A percentile compares a stretch with the other conserved stretches of the same genome.
Evolutionary conservation across 2,329 filamentous ascomycete species (phyloP).

Genomic region (Colletotrichum neosansevieriae): DNA sequence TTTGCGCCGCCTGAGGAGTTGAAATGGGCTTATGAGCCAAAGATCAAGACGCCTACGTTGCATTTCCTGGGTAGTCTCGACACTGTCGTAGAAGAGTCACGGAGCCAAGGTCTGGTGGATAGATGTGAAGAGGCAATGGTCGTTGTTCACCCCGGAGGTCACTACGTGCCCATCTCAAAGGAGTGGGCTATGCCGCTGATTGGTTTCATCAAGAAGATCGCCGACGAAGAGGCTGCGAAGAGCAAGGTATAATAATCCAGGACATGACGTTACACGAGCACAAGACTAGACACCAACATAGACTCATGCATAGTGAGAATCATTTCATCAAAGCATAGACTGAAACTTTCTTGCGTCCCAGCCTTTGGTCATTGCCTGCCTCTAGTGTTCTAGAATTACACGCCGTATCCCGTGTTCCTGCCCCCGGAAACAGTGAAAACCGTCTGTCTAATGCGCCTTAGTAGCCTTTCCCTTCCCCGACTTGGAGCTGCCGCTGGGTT

Average conservation of each 20-base stretch:
- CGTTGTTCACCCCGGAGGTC: slow-evolving; percentile 85
- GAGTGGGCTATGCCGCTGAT: slow-evolving; percentile 83
- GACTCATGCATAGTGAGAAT: slow-evolving; percentile 35
- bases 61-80: slow-evolving; percentile 88
- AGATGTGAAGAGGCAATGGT: slow-evolving; percentile 67
- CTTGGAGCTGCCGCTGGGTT: slow-evolving; percentile 66
- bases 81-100: slow-evolving; percentile 85
- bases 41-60: slow-evolving; percentile 80
- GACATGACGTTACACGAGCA: neutral
- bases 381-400: slow-evolving; percentile 42
- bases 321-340: slow-evolving; percentile 34
- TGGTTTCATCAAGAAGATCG: slow-evolving; percentile 71
- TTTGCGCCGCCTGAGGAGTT: slow-evolving; percentile 72
- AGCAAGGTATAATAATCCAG: slow-evolving; percentile 42
- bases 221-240: slow-evolving; percentile 42
- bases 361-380: slow-evolving; percentile 35
- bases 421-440: slow-evolving; percentile 5
- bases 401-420: slow-evolving; percentile 11
- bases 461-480: slow-evolving; percentile 52
- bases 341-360: slow-evolving; percentile 34
- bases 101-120: slow-evolving; percentile 76
- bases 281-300: neutral
- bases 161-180: slow-evolving; percentile 87
- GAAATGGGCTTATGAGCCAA: slow-evolving; percentile 75
- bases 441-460: slow-evolving; percentile 50